Evolutionary conservation across 495 filamentous ascomycete genomes (phyloP), one percentile per base, ranked within the genome.

Genomic region (Apiosordaria backusii): DNA sequence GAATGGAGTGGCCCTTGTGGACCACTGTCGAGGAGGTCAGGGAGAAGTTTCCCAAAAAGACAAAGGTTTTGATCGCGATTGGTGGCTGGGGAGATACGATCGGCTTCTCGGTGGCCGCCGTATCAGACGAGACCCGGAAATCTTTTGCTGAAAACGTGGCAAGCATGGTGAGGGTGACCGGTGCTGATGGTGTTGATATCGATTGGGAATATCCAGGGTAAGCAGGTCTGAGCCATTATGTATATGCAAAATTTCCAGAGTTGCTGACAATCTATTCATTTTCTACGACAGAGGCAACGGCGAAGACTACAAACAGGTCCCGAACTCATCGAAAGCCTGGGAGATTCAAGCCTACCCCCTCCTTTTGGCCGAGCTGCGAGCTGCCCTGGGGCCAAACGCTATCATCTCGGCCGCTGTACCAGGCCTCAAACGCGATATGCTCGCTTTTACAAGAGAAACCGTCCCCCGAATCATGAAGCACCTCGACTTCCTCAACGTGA

Each of bases 141-240:
- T 79, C 70, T 22, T 92, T 89, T 70, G 89, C 89, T 23, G 82
- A 81, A 64, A 90, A 90, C 65, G 80, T 91, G 2, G 84, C 83
- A 6, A 74, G 75, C 1, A 88, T 91, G 87, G 78, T 93, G 10
- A 75, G 81, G 2, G 76, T 77, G 13, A 86, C 84, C 13, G 85
- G 85, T 0, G 88, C 88, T 45, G 88, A 92, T 70, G 88, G 80
- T 18, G 76, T 86, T 74, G 90, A 93, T 65, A 86, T 92, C 63
- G 89, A 93, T 71, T 93, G 90, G 90, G 89, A 93, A 68, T 93
- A 92, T 72, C 89, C 90, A 1, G 89, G 80, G 83, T 84, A 72
- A 68, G 77, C 70, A 18, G 4, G 19, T 29, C 29, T 24, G n/a
- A 54, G n/a, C 19, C 13, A 18, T 23, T 25, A 22, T 7, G 2